These are phyloP conservation scores for Leucocoprinus sp. DNA, from an alignment of 768 basidiomycete genomes.

Conservation along the genomic window DNA sequence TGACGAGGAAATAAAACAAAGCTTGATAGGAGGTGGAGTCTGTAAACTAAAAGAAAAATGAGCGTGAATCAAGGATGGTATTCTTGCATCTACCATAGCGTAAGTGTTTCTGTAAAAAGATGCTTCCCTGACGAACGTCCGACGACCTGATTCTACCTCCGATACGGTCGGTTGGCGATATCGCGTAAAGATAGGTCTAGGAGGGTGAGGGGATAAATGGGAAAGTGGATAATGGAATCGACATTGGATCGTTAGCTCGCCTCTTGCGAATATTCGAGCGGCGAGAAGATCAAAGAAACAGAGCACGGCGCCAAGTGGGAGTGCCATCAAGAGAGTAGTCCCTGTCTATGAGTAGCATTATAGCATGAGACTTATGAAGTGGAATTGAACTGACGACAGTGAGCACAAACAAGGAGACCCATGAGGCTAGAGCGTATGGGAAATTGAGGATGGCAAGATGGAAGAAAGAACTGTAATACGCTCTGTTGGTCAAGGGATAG, in stretches of 20 bases:
- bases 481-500: slow-evolving; percentile 42
- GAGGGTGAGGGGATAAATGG: slow-evolving; percentile 56
- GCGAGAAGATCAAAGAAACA: slow-evolving; percentile 75
- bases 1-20: slow-evolving; percentile 81
- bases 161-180: slow-evolving; percentile 37
- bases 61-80: background rate
- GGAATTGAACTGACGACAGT: slow-evolving; percentile 52
- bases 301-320: slow-evolving; percentile 68
- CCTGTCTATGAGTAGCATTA: slow-evolving; percentile 45
- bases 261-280: slow-evolving; percentile 61
- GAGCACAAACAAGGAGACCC: slow-evolving; percentile 72
- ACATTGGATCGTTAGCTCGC: slow-evolving; percentile 66
- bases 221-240: slow-evolving; percentile 62
- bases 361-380: background rate
- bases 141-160: slow-evolving; percentile 34
- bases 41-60: slow-evolving; percentile 45
- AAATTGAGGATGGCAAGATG: slow-evolving; percentile 73
- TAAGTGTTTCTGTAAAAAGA: slow-evolving; percentile 81
- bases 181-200: slow-evolving; percentile 69
- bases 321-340: slow-evolving; percentile 69
- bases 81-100: slow-evolving; percentile 47
- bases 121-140: slow-evolving; percentile 38
- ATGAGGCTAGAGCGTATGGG: slow-evolving; percentile 70
- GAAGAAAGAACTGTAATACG: slow-evolving; percentile 60
- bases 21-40: slow-evolving; percentile 80